Evolutionary conservation across 2,329 filamentous ascomycete species (phyloP), one percentile per base, ranked within the genome.

Genomic region (Aspergillus amoenus): DNA sequence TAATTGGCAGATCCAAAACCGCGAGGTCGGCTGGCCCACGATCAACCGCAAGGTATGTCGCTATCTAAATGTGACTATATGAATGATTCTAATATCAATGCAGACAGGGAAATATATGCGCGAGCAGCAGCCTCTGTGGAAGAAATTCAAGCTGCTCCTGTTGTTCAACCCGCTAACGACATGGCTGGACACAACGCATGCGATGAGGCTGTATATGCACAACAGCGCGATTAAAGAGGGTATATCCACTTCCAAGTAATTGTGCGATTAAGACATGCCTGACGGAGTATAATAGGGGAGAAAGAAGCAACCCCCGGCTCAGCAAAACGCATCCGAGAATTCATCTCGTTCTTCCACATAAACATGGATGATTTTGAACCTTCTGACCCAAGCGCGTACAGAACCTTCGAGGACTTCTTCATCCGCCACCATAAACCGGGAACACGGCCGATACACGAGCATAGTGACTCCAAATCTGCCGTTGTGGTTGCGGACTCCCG

Each of bases 101-200:
- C 45, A 74, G 68, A 74, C 70, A 0, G 72, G 72, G 11, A 57
- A 66, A 56, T 63, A 70, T 22, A 70, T 70, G 54, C 73, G 75
- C 21, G 74, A 79, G 58, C 68, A 78, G 56, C 70, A 77, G 53
- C 67, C 73, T 0, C 64, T 78, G 18, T 64, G 64, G 55, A 75
- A 78, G 63, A 78, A 78, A 52, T 18, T 77, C 17, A 77, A 76
- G 57, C 63, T 79, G 5, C 60, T 77, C 4, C 22, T 78, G 0
- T 68, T 79, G 7, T 78, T 78, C 66, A 79, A 77, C 53, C 74
- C 71, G 2, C 43, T 73, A 1, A 71, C 64, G 6, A 75, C 76
- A 66, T 78, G 73, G 76, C 66, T 78, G 34, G 73, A 76, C 58
- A 68, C 61, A 4, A 77, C 73, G 0, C 69, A 73, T 52, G 55